Evolutionary conservation across 345 rosid genomes (phyloP), one percentile per base, ranked within the genome.

Genomic region (Salix exigua): DNA sequence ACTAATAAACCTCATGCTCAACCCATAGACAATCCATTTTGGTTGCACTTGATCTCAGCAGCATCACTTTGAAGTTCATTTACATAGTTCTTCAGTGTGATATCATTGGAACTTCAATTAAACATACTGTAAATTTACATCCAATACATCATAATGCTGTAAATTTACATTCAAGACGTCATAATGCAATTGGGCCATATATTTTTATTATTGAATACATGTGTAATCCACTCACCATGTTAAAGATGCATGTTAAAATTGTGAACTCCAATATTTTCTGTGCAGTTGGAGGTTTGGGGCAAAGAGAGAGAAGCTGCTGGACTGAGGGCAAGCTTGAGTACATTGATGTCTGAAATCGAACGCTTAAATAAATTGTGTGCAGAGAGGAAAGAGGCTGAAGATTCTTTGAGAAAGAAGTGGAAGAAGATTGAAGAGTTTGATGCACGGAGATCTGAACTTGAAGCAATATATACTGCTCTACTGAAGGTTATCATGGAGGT

Each of bases 351-450:
- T 80, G 97, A 94, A 85, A 88, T 90, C 70, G 88, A 91, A 38
- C 88, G 98, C 40, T 77, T 94, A 77, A 87, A 92, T 72, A 91
- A 90, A 83, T 80, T 94, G 78, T 90, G 95, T 82, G 93, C 93
- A 23, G 98, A 94, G 84, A 88, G 98, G 82, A 94, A 90, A 86
- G 97, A 92, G 83, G 97, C 95, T 2, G 97, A 90, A 85, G 98
- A 94, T 84, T 91, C 87, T 40, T 84, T 92, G 80, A 88, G 83
- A 78, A 92, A 91, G 88, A 94, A 92, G 80, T 92, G 97, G 98
- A 92, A 91, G 88, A 94, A 92, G 86, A 92, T 94, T 76, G 94
- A 94, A 85, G 97, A 91, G 85, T 92, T 94, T 80, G 97, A 94
- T 82, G 78, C 94, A 44, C 88, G 98, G 53, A 90, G 98, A 88